Evolutionary conservation across 805 yeast species (phyloP), one percentile per base, ranked within the genome.

Genomic region (Saturnispora dispora): DNA sequence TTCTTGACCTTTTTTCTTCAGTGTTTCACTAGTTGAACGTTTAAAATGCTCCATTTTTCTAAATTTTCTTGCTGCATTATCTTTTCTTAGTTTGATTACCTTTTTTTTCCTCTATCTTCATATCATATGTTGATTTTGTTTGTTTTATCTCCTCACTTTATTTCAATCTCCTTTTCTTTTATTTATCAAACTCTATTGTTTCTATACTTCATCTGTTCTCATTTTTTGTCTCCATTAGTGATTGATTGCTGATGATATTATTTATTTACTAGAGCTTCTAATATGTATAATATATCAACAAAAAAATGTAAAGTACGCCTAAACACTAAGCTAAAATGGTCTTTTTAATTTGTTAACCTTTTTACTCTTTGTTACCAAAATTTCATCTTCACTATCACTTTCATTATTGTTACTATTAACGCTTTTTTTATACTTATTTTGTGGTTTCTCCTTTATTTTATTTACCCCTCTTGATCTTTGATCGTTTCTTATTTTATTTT

Each of bases 401-500:
- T 28, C 30, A 13, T 30, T 2, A 11, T 13, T 30, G 33, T 30
- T 30, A 30, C 13, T 35, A 18, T 32, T 43, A 28, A 39, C 30
- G 15, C 28, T 45, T 27, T 28, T 22, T n/a, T 33, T 22, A 10
- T 46, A 49, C 42, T 46, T 53, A 32, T 13, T 32, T 36, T 22
- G 46, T 20, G 27, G 32, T 28, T 33, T 47, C 20, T 46, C n/a
- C 15, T 37, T 37, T 11, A 42, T 52, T 41, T 50, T 53, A 7
- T 47, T 23, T 10, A 36, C 28, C 13, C 8, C 28, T 8, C 45
- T 41, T 4, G 33, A 48, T 22, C 70, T 42, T 20, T 56, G 58
- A 17, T 57, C 57, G 36, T 57, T 53, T 36, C 70, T 50, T 30
- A 67, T 13, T 41, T 60, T 62, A 39, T 65, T 67, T 27, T 58